Conservation (phyloP, 2,329 filamentous ascomycete species). For the Penicillium vulpinum region DNA sequence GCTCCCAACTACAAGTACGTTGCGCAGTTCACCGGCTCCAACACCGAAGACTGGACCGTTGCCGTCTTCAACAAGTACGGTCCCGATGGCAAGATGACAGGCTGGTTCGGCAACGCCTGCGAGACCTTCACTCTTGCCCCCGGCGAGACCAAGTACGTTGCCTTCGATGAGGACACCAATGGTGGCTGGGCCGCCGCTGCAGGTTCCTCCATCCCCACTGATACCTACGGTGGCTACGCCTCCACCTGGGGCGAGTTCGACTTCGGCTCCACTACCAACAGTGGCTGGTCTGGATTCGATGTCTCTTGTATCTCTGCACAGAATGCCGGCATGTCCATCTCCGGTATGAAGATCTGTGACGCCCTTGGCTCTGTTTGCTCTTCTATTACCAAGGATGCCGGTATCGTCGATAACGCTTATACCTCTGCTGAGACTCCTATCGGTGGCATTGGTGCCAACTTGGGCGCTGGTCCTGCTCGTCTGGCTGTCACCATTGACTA, state of each 20-base stretch:
- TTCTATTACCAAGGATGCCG: constrained; percentile 26
- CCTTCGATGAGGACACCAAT: constrained; percentile 39
- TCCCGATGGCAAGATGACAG: constrained; percentile 33
- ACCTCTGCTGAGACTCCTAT: constrained; percentile 25
- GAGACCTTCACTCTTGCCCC: constrained; percentile 33
- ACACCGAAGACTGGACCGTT: constrained; percentile 36
- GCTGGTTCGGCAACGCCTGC: constrained; percentile 39
- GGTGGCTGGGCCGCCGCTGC: constrained; percentile 36
- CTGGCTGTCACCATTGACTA: constrained; percentile 33
- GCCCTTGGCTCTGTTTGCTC: constrained; percentile 31
- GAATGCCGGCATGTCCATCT: constrained; percentile 29
- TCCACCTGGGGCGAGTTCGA: constrained; percentile 41
- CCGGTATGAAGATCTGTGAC: constrained; percentile 42
- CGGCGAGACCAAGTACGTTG: constrained; percentile 40
- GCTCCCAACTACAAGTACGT: constrained; percentile 41
- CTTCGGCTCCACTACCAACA: constrained; percentile 31
- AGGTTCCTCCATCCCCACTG: constrained; percentile 28
- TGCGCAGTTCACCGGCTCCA: constrained; percentile 34
- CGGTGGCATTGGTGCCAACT: constrained; percentile 40
- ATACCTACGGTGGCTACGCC: constrained; percentile 28
- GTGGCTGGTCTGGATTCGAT: constrained; percentile 37
- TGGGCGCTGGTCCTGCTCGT: constrained; percentile 27
- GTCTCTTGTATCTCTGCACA: constrained; percentile 38
- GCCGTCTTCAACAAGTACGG: constrained; percentile 45
- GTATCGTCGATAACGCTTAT: constrained; percentile 35